Conservation (phyloP, 371 early-diverging fungal species). For the Phascolomyces articulosus region DNA sequence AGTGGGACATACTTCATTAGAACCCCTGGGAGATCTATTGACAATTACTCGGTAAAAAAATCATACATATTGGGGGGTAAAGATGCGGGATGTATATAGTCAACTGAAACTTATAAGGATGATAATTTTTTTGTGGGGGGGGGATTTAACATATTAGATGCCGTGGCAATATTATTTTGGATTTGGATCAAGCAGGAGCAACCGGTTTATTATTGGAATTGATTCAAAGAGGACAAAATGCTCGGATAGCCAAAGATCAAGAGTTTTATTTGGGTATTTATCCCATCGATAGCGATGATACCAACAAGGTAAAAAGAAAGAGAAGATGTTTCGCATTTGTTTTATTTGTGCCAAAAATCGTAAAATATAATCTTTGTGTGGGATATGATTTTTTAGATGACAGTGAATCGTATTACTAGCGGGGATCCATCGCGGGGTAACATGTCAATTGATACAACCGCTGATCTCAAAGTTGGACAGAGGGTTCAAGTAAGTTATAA, state of each 20-base stretch:
- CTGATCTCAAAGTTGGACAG: constrained; percentile 65
- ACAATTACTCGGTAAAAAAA: constrained; percentile 56
- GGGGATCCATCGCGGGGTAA: constrained; percentile 81
- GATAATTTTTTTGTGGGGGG: no score
- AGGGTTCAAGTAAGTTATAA: constrained; percentile 51
- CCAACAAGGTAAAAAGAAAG: constrained; percentile 1
- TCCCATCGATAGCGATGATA: constrained; percentile 18
- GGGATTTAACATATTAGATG: no score
- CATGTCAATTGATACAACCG: constrained; percentile 72
- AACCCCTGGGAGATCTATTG: constrained; percentile 54
- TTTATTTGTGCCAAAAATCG: no score
- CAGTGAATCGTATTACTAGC: constrained; percentile 67
- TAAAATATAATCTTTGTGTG: no score
- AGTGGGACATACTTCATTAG: constrained; percentile 49
- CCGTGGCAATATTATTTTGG: constrained; percentile 75
- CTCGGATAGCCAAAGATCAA: constrained; percentile 53
- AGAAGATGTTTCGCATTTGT: no score
- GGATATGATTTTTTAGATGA: constrained; percentile 28
- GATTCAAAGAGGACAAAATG: constrained; percentile 36
- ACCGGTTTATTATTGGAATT: constrained; percentile 62
- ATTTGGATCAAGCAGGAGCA: constrained; percentile 67
- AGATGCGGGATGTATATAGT: no score
- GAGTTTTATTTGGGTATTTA: constrained; percentile 59
- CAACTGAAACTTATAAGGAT: no score
- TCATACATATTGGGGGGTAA: no score